Evolutionary conservation across 1,139 yeast species (phyloP).

Genomic region (Diutina pseudorugosa): DNA sequence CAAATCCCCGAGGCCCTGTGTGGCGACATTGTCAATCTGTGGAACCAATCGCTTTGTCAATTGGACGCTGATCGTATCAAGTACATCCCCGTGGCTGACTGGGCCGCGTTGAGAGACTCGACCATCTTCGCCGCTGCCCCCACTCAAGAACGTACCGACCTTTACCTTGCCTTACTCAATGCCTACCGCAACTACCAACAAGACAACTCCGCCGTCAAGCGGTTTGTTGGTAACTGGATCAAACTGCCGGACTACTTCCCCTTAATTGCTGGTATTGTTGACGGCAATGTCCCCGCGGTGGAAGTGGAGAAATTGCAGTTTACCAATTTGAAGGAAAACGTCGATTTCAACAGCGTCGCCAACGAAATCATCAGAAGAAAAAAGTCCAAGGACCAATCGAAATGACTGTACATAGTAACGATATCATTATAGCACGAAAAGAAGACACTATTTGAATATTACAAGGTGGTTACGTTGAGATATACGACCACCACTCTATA

Average conservation of each 20-base stretch:
- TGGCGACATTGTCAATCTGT: conserved; percentile 42
- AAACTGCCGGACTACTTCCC: conserved; percentile 13
- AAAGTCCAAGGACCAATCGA: not conserved
- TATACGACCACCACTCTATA: too few relatives aligned
- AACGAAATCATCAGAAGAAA: conserved; percentile 10
- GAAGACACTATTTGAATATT: too few relatives aligned
- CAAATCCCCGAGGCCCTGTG: conserved; percentile 40
- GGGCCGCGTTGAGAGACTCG: conserved; percentile 79
- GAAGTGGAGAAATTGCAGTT: conserved; percentile 16
- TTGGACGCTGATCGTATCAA: conserved; percentile 43
- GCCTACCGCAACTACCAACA: conserved; percentile 35
- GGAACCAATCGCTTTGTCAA: conserved; percentile 45
- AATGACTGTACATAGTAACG: not conserved
- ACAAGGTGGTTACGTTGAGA: too few relatives aligned
- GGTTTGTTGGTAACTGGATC: conserved; percentile 25
- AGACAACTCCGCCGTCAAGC: conserved; percentile 19
- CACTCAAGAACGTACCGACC: conserved; percentile 32
- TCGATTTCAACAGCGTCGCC: conserved; percentile 17
- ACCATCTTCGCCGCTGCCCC: conserved; percentile 38
- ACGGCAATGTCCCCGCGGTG: conserved; percentile 12
- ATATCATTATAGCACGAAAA: not conserved
- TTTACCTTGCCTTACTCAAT: conserved; percentile 49
- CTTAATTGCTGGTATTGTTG: conserved; percentile 13
- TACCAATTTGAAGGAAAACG: conserved; percentile 16
- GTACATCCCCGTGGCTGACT: conserved; percentile 72